phyloP scores from a whole-genome alignment of 495 filamentous ascomycete species.

The Neurospora tetraspora region DNA sequence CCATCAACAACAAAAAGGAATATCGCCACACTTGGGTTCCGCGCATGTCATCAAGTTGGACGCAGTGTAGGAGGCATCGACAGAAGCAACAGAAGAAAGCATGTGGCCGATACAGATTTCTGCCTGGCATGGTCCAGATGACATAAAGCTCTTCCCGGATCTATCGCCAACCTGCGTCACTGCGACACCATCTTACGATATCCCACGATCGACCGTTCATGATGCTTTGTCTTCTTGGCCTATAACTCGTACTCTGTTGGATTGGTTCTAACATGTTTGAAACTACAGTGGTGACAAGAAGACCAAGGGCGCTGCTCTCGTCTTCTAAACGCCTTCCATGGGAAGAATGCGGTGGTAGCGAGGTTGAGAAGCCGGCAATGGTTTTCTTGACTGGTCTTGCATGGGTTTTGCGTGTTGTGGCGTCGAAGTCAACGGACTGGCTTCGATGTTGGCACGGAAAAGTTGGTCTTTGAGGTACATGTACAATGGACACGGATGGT shows the following conservation, averaged over 20 bases:
- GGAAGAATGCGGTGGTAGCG: conserved; percentile 16
- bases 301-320: conserved; percentile 99
- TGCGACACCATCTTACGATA: not conserved
- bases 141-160: not conserved
- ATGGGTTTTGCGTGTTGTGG: conserved; percentile 20
- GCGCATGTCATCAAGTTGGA: not conserved
- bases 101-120: not conserved
- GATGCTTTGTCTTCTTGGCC: not conserved
- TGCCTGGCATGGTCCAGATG: not conserved
- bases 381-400: conserved; percentile 19
- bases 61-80: not conserved
- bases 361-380: conserved; percentile 16
- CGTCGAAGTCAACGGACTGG: conserved; percentile 14
- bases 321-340: conserved; percentile 61
- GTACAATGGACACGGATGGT: conserved; percentile 29
- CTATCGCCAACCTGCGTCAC: not conserved
- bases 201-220: not conserved
- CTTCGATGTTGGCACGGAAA: conserved; percentile 23
- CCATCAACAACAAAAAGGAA: not conserved
- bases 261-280: conserved; percentile 13
- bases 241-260: conserved; percentile 3
- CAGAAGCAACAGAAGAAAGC: not conserved
- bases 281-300: conserved; percentile 96
- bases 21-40: not conserved
- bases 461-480: conserved; percentile 22